Percentiles rank a stretch among this genome's conserved stretches.
phyloP scores from a whole-genome alignment of 768 basidiomycete species.

The Trametes villosa region DNA sequence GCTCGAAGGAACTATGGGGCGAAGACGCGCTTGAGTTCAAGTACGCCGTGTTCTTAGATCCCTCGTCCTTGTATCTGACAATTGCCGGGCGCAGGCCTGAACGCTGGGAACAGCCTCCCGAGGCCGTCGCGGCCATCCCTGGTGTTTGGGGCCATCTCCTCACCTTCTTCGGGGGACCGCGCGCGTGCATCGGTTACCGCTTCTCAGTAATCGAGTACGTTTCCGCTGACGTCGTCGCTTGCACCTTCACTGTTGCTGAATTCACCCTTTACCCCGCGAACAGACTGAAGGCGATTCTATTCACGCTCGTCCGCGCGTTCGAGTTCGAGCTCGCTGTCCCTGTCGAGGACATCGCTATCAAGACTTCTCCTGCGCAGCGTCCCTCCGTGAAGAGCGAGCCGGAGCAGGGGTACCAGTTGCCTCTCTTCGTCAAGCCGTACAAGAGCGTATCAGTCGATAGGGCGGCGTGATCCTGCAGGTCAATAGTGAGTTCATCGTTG shows the following conservation, averaged over 20 bases:
- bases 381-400: slow-evolving; percentile 21
- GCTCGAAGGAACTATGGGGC: slow-evolving; percentile 57
- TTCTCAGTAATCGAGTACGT: slow-evolving; percentile 62
- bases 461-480: too few species aligned
- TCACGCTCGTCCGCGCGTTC: slow-evolving; percentile 36
- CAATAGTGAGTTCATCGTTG: too few species aligned
- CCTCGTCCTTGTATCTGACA: neutral
- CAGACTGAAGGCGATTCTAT: slow-evolving; percentile 39
- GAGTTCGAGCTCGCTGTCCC: slow-evolving; percentile 36
- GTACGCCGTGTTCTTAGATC: slow-evolving; percentile 8
- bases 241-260: neutral
- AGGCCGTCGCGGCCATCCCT: slow-evolving; percentile 50
- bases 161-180: slow-evolving; percentile 67
- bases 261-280: neutral
- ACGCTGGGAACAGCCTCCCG: slow-evolving; percentile 58
- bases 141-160: slow-evolving; percentile 64
- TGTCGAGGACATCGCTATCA: slow-evolving; percentile 24
- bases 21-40: slow-evolving; percentile 48
- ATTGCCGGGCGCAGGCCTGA: slow-evolving; percentile 52
- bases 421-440: slow-evolving; percentile 24
- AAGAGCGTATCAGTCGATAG: neutral
- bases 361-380: slow-evolving; percentile 22
- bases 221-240: neutral
- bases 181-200: slow-evolving; percentile 68
- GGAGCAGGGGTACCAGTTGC: slow-evolving; percentile 26